phyloP scores from a whole-genome alignment of 495 filamentous ascomycete genomes.

The Xylaria palmicola region DNA sequence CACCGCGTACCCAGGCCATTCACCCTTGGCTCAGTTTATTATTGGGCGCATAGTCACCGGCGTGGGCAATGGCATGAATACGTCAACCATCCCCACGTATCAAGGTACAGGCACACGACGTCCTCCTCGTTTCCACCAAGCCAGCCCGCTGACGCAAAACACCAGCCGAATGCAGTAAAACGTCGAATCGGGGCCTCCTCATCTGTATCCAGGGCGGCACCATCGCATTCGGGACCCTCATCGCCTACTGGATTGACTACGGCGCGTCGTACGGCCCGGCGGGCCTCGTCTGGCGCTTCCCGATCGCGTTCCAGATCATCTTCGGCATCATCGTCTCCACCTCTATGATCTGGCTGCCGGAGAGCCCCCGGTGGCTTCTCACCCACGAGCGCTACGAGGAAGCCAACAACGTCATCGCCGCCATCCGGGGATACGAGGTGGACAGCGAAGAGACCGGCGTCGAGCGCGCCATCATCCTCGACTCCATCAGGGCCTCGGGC shows the following conservation, averaged over 20 bases:
- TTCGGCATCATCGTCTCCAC: conserved; percentile 66
- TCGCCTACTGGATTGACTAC: conserved; percentile 85
- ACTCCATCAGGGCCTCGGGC: conserved; percentile 65
- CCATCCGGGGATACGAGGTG: conserved; percentile 61
- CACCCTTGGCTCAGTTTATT: conserved; percentile 65
- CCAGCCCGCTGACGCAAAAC: background rate
- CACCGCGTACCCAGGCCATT: conserved; percentile 44
- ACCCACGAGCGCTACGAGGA: conserved; percentile 66
- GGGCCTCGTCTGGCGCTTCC: conserved; percentile 73
- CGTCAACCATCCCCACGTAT: conserved; percentile 75
- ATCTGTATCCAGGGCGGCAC: conserved; percentile 83
- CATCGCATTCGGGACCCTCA: conserved; percentile 74
- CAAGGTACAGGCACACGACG: conserved; percentile 61
- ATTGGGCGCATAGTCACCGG: conserved; percentile 73
- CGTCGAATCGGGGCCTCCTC: conserved; percentile 74
- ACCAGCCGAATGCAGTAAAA: conserved; percentile 62
- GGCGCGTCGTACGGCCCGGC: conserved; percentile 66
- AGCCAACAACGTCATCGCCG: conserved; percentile 66
- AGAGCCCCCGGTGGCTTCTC: conserved; percentile 76
- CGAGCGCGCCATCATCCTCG: conserved; percentile 62
- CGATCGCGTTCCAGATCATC: conserved; percentile 77
- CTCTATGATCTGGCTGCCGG: conserved; percentile 66
- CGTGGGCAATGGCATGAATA: conserved; percentile 76
- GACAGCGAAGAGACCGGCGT: conserved; percentile 54
- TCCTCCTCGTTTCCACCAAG: conserved; percentile 37